Evolutionary conservation across 805 yeast species (phyloP).

Genomic region (Metschnikowia similis): DNA sequence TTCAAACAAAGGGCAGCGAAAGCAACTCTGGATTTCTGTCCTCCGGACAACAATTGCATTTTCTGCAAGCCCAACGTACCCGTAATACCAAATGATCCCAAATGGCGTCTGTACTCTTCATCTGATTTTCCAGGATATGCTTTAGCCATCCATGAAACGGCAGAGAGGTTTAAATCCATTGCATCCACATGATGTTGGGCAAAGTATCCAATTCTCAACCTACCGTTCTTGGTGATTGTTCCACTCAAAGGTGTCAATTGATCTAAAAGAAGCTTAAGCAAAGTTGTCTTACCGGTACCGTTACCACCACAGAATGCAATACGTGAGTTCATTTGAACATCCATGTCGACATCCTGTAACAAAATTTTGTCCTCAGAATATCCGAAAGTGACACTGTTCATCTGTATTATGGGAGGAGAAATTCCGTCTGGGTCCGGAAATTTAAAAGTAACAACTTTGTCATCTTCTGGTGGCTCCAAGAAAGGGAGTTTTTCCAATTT

Average conservation of each 20-base stretch:
- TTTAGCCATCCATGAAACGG: conserved; percentile 91
- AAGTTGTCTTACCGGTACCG: conserved; percentile 98
- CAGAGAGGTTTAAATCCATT: conserved; percentile 82
- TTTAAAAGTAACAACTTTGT: conserved; percentile 73
- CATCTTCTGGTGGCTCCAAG: conserved; percentile 92
- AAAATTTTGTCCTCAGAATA: conserved; percentile 64
- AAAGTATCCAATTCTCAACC: conserved; percentile 91
- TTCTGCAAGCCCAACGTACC: conserved; percentile 91
- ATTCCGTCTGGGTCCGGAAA: conserved; percentile 94
- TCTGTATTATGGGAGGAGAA: conserved; percentile 90
- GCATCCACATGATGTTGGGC: conserved; percentile 98
- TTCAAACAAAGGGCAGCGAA: conserved; percentile 90
- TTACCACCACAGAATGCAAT: conserved; percentile 98
- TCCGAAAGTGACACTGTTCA: conserved; percentile 83
- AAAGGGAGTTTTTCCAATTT: conserved; percentile 92
- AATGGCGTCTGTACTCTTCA: conserved; percentile 93
- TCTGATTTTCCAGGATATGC: conserved; percentile 90
- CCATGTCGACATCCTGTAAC: conserved; percentile 75
- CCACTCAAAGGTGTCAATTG: conserved; percentile 73
- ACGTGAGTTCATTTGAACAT: conserved; percentile 89
- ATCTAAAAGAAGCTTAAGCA: conserved; percentile 82
- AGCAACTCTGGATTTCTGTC: conserved; percentile 97
- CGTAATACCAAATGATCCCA: conserved; percentile 96
- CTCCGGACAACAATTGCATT: conserved; percentile 88
- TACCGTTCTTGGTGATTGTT: conserved; percentile 69